phyloP scores from a whole-genome alignment of 257 asterid genomes.

The Solanum sejunctum region DNA sequence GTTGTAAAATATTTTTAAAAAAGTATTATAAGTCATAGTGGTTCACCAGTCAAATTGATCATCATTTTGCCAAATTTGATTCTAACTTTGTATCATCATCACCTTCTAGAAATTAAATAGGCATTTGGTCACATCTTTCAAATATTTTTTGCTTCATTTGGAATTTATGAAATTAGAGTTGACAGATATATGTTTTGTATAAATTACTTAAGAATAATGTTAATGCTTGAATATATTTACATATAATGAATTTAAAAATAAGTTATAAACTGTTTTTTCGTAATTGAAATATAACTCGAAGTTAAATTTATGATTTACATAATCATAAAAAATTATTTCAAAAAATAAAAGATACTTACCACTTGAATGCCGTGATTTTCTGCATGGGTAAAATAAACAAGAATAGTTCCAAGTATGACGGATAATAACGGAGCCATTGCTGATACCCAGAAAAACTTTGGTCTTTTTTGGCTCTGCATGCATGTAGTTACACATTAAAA shows the following conservation, averaged over 20 bases:
- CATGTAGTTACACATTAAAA: not conserved
- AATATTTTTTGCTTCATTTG: not conserved
- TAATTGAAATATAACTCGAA: not conserved
- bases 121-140: not conserved
- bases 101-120: not conserved
- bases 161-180: too few relatives aligned
- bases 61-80: not conserved
- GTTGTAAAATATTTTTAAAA: not conserved
- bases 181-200: not conserved
- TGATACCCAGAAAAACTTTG: conserved; percentile 79
- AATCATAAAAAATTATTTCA: too few relatives aligned
- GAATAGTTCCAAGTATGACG: conserved; percentile 65
- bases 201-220: not conserved
- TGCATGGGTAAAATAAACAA: conserved; percentile 79
- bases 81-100: not conserved
- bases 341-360: conserved; percentile 26
- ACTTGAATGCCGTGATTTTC: conserved; percentile 87
- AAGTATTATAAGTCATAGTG: not conserved
- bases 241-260: not conserved
- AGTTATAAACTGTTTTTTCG: not conserved
- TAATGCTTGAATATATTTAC: not conserved
- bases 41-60: not conserved
- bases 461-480: conserved; percentile 71
- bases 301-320: too few relatives aligned
- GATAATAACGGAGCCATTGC: conserved; percentile 87